Percentiles rank a stretch among this genome's conserved stretches.
These are phyloP conservation scores for Boletus smithii DNA, from an alignment of 1,284 basidiomycete species.

Conservation along the genomic window DNA sequence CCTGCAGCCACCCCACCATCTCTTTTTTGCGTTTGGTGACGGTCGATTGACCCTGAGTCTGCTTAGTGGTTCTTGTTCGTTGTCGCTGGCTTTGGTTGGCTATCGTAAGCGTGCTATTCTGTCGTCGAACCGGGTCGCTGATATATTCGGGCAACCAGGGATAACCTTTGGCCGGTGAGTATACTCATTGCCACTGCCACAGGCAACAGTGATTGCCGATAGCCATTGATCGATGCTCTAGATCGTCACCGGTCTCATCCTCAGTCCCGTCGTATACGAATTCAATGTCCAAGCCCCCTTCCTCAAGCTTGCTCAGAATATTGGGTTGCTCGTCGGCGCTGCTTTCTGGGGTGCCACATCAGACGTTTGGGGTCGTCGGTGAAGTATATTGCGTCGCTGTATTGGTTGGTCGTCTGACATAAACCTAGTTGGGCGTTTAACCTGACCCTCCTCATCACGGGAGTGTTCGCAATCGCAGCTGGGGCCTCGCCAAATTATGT, in stretches of 20 bases:
- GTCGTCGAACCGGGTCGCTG: neutral
- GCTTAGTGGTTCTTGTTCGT: conserved; percentile 50
- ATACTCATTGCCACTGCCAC: neutral
- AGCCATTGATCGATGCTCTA: conserved; percentile 16
- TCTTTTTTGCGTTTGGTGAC: neutral
- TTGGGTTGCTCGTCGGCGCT: conserved; percentile 65
- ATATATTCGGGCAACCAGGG: conserved; percentile 35
- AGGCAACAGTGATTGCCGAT: neutral
- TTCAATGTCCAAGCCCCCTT: conserved; percentile 52
- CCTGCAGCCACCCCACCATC: neutral
- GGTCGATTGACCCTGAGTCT: conserved; percentile 1
- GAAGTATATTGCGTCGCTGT: conserved; percentile 2
- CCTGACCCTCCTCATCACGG: conserved; percentile 67
- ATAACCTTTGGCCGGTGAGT: conserved; percentile 64
- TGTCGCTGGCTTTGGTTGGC: conserved; percentile 65
- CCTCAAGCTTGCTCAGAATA: conserved; percentile 52
- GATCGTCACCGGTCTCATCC: conserved; percentile 56
- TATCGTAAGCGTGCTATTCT: conserved; percentile 47
- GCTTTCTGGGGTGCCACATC: conserved; percentile 59
- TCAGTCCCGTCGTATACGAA: conserved; percentile 52
- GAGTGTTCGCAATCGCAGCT: conserved; percentile 61
- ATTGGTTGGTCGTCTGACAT: conserved; percentile 6
- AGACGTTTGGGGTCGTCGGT: conserved; percentile 61
- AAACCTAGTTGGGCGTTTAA: conserved; percentile 64
- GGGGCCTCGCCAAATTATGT: conserved; percentile 55